A percentile compares a stretch with the other conserved stretches of the same genome.
These are phyloP conservation scores for Dittrichia graveolens DNA, from an alignment of 129 eudicot genomes.

Conservation along the genomic window DNA sequence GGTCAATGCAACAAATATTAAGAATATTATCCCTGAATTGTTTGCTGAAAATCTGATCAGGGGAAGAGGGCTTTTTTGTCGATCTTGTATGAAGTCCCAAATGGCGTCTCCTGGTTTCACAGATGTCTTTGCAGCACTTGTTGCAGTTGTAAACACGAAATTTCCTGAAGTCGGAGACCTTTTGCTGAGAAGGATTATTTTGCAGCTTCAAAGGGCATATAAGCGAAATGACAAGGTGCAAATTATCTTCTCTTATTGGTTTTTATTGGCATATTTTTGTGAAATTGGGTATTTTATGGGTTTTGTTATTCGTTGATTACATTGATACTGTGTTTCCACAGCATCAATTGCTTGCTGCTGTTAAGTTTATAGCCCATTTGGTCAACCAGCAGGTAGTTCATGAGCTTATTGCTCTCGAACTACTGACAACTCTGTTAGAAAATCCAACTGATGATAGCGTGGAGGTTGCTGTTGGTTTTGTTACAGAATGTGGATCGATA, in stretches of 20 bases:
- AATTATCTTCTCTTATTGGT: not conserved
- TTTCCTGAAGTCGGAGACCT: constrained; percentile 94
- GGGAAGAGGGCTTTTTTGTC: constrained; percentile 87
- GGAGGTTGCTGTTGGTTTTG: constrained; percentile 96
- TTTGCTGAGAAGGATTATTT: constrained; percentile 70
- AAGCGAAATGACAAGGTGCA: constrained; percentile 91
- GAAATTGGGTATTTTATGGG: not conserved
- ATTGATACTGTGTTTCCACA: constrained; percentile 24
- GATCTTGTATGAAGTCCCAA: constrained; percentile 95
- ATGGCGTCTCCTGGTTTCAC: constrained; percentile 98
- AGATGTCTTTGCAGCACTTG: constrained; percentile 90
- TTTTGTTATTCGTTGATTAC: not conserved
- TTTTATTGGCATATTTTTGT: not conserved
- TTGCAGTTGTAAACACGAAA: constrained; percentile 88
- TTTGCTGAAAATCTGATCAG: constrained; percentile 85
- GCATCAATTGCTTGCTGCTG: constrained; percentile 93
- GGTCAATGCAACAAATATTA: constrained; percentile 78
- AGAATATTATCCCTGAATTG: constrained; percentile 78
- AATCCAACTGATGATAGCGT: constrained; percentile 97
- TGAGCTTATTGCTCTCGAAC: constrained; percentile 92
- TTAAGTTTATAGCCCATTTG: constrained; percentile 89
- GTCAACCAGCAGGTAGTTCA: constrained; percentile 94
- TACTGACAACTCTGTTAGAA: constrained; percentile 71
- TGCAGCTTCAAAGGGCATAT: constrained; percentile 84
- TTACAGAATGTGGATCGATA: constrained; percentile 89